phyloP scores from a whole-genome alignment of 2,329 filamentous ascomycete species.

The Metarhizium humberi region DNA sequence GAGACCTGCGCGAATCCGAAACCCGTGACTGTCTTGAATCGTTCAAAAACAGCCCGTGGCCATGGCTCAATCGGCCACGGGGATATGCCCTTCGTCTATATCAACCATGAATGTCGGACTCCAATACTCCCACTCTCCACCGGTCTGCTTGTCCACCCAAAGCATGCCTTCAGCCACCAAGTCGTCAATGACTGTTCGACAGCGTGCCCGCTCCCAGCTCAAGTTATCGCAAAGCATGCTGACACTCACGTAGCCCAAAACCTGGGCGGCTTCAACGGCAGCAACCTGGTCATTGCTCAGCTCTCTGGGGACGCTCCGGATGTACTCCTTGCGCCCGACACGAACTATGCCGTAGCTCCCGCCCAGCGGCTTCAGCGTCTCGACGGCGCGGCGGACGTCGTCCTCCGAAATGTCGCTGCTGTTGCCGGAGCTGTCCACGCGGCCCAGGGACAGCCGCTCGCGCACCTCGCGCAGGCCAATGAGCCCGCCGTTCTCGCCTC shows the following conservation, averaged over 20 bases:
- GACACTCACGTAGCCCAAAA: slow-evolving; percentile 82
- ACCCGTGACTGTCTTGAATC: neutral
- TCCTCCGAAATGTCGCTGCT: slow-evolving; percentile 71
- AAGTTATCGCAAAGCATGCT: slow-evolving; percentile 84
- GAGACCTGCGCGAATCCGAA: neutral
- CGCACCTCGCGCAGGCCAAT: slow-evolving; percentile 76
- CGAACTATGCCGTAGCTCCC: slow-evolving; percentile 78
- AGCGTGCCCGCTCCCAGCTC: slow-evolving; percentile 72
- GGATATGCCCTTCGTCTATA: slow-evolving; percentile 13
- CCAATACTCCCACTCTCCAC: slow-evolving; percentile 86
- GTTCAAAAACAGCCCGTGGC: neutral
- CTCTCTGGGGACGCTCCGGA: slow-evolving; percentile 89
- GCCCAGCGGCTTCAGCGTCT: slow-evolving; percentile 76
- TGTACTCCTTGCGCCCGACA: slow-evolving; percentile 78
- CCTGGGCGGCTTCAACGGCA: slow-evolving; percentile 82
- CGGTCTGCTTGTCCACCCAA: slow-evolving; percentile 81
- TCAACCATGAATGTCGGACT: slow-evolving; percentile 64
- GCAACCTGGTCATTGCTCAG: slow-evolving; percentile 89
- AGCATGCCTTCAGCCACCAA: slow-evolving; percentile 80
- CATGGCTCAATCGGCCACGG: neutral
- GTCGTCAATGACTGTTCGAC: slow-evolving; percentile 86
- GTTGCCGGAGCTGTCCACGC: slow-evolving; percentile 34
- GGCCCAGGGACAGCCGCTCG: slow-evolving; percentile 63
- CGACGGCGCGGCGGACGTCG: slow-evolving; percentile 83
- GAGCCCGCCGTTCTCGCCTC: slow-evolving; percentile 85